phyloP scores from a whole-genome alignment of 345 rosid genomes.

The Gossypium sturtianum region DNA sequence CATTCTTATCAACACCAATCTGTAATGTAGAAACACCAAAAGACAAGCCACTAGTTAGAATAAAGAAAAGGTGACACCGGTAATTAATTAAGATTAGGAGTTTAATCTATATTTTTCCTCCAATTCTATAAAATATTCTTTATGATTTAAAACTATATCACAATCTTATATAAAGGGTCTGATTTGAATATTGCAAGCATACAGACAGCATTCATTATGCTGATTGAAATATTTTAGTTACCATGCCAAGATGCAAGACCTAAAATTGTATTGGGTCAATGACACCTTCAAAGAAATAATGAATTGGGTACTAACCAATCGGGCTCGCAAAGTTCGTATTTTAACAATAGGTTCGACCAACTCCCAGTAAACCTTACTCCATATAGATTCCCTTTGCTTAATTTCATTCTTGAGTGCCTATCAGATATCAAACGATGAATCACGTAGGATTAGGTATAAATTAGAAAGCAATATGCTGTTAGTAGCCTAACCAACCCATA shows the following conservation, averaged over 20 bases:
- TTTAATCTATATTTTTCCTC: neutral
- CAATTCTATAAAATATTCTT: neutral
- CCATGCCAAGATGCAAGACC: neutral
- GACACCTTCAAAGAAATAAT: conserved; percentile 2
- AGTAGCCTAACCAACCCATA: neutral
- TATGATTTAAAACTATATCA: neutral
- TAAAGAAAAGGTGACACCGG: neutral
- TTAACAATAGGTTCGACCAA: conserved; percentile 78
- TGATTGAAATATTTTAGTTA: neutral
- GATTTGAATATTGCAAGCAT: neutral
- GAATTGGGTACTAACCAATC: conserved; percentile 55
- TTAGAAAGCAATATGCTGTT: neutral
- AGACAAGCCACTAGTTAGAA: neutral
- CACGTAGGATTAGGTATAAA: conserved; percentile 3
- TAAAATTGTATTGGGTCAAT: neutral
- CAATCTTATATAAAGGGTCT: neutral
- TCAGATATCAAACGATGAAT: neutral
- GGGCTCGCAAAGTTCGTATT: conserved; percentile 84
- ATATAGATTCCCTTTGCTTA: conserved; percentile 67
- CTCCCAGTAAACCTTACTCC: conserved; percentile 81
- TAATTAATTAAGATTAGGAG: neutral
- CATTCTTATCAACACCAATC: conserved; percentile 80
- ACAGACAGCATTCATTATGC: neutral
- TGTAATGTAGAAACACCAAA: conserved; percentile 24
- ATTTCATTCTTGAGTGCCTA: conserved; percentile 87